Percentiles rank a stretch among this genome's conserved stretches.
Evolutionary conservation across 768 basidiomycete species (phyloP).

Genomic region (Tremella fuciformis): DNA sequence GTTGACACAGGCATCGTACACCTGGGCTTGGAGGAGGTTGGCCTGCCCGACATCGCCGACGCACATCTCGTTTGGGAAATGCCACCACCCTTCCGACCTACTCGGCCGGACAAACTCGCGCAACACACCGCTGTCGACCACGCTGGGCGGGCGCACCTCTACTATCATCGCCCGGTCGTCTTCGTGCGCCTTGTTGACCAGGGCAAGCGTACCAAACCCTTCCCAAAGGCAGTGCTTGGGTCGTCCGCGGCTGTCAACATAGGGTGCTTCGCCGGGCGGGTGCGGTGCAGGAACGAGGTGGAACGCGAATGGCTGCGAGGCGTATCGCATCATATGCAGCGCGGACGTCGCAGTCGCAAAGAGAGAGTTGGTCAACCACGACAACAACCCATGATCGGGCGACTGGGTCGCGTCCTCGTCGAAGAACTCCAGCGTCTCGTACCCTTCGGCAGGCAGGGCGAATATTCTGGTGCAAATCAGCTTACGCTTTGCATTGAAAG

Average conservation of each 20-base stretch:
- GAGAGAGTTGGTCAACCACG: slow-evolving; percentile 49
- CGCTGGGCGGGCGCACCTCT: slow-evolving; percentile 42
- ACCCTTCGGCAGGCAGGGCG: slow-evolving; percentile 47
- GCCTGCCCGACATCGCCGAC: slow-evolving; percentile 48
- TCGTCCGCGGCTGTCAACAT: slow-evolving; percentile 8
- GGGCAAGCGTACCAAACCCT: slow-evolving; percentile 47
- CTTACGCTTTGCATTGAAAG: not conserved
- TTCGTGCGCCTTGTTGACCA: slow-evolving; percentile 40
- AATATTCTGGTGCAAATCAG: slow-evolving; percentile 37
- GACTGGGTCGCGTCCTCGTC: slow-evolving; percentile 37
- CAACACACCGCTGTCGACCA: slow-evolving; percentile 38
- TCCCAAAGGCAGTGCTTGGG: slow-evolving; percentile 35
- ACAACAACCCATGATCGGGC: slow-evolving; percentile 45
- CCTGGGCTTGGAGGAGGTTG: slow-evolving; percentile 48
- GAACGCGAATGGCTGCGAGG: slow-evolving; percentile 42
- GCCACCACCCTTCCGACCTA: slow-evolving; percentile 36
- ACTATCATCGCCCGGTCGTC: slow-evolving; percentile 45
- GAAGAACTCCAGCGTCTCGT: slow-evolving; percentile 44
- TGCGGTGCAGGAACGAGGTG: slow-evolving; percentile 39
- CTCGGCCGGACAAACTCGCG: slow-evolving; percentile 37
- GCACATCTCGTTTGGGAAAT: slow-evolving; percentile 32
- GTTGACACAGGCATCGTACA: slow-evolving; percentile 46
- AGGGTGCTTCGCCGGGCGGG: slow-evolving; percentile 7
- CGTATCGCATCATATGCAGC: slow-evolving; percentile 47
- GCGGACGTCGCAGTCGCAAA: slow-evolving; percentile 46